A percentile compares a stretch with the other conserved stretches of the same genome.
These are phyloP conservation scores for Lithohypha guttulata DNA, from an alignment of 2,329 filamentous ascomycete species.

Conservation along the genomic window DNA sequence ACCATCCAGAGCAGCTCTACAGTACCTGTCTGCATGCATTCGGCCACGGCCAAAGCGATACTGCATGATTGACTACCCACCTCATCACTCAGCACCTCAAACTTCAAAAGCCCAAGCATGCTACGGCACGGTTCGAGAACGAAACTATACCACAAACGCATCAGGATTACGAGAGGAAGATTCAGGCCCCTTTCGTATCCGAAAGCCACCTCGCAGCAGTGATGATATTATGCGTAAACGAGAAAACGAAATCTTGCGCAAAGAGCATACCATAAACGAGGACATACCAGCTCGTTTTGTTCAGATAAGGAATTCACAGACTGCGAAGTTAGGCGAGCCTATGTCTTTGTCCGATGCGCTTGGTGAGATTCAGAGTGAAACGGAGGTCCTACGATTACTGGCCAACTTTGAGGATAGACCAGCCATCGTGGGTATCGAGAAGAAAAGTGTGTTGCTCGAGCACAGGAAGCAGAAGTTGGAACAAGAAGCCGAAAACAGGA, in stretches of 20 bases:
- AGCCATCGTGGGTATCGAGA: slow-evolving; percentile 62
- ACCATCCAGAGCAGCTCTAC: background rate
- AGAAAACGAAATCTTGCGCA: slow-evolving; percentile 13
- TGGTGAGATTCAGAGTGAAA: slow-evolving; percentile 36
- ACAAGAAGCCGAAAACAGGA: slow-evolving; percentile 27
- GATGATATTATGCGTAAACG: no score
- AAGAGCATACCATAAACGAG: slow-evolving; percentile 16
- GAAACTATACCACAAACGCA: background rate
- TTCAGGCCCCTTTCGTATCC: background rate
- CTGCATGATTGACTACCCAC: no score
- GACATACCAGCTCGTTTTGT: slow-evolving; percentile 16
- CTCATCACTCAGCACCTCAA: no score
- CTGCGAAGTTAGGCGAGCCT: slow-evolving; percentile 14
- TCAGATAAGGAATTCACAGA: slow-evolving; percentile 13
- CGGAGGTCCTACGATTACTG: slow-evolving; percentile 43
- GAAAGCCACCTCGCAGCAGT: slow-evolving; percentile 4
- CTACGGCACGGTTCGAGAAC: background rate
- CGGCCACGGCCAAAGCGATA: background rate
- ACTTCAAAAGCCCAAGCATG: background rate
- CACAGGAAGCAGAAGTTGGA: slow-evolving; percentile 30
- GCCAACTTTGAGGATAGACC: slow-evolving; percentile 25
- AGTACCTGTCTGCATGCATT: slow-evolving; percentile 1
- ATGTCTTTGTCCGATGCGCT: slow-evolving; percentile 25
- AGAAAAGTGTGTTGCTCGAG: slow-evolving; percentile 43
- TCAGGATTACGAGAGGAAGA: background rate